These are phyloP conservation scores for Starmerella sp. DNA, from an alignment of 805 yeast species.

Conservation along the genomic window DNA sequence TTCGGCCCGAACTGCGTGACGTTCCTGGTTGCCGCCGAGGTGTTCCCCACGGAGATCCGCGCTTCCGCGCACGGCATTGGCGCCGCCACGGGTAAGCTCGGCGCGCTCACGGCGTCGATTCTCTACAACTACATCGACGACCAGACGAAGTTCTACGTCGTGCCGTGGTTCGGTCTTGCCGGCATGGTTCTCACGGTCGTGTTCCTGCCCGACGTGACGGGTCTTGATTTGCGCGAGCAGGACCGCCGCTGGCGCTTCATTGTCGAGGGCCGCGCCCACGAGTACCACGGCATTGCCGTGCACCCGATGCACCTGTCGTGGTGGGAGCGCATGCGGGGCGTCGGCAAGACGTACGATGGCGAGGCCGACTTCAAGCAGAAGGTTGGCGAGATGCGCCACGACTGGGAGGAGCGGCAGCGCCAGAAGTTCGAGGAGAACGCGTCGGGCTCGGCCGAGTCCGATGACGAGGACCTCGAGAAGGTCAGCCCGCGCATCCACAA, in stretches of 20 bases:
- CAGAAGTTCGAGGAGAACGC: conserved; percentile 23
- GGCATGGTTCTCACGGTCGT: conserved; percentile 30
- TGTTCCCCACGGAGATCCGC: conserved; percentile 55
- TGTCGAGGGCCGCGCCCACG: conserved; percentile 28
- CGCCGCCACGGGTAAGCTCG: conserved; percentile 55
- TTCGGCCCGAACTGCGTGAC: conserved; percentile 58
- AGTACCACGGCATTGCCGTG: conserved; percentile 33
- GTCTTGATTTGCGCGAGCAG: conserved; percentile 31
- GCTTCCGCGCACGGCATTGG: conserved; percentile 57
- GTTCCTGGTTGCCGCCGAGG: conserved; percentile 53
- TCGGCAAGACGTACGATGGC: conserved; percentile 30
- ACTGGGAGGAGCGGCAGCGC: conserved; percentile 30
- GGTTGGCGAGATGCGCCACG: conserved; percentile 30
- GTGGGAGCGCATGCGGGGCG: conserved; percentile 31
- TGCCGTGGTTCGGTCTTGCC: conserved; percentile 33
- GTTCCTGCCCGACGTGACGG: conserved; percentile 32
- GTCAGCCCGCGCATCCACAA: conserved; percentile 28
- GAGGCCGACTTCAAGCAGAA: conserved; percentile 32
- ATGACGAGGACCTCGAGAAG: conserved; percentile 21
- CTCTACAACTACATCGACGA: conserved; percentile 30
- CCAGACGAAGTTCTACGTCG: conserved; percentile 30
- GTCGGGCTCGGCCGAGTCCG: conserved; percentile 12
- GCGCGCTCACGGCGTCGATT: conserved; percentile 47
- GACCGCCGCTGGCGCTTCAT: conserved; percentile 32
- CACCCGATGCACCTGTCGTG: conserved; percentile 29